Conservation (phyloP, 768 basidiomycete species). For the Rhodotorula sphaerocarpa region DNA sequence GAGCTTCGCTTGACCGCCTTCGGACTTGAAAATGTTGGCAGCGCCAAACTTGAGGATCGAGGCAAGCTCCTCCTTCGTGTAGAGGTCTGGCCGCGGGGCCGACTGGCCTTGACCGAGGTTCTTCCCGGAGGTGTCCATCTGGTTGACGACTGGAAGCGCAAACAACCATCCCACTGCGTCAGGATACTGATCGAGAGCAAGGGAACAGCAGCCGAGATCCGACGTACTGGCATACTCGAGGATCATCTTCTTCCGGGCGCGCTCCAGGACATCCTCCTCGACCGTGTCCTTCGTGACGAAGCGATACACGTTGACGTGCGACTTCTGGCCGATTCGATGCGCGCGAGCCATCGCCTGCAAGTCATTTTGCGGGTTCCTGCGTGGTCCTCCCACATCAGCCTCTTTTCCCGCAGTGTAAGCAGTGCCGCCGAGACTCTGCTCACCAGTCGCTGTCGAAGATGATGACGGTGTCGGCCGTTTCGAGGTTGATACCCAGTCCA, state of each 20-base stretch:
- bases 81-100: constrained; percentile 43
- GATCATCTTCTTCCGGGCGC: constrained; percentile 99
- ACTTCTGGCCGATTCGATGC: constrained; percentile 97
- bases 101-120: constrained; percentile 62
- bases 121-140: constrained; percentile 98
- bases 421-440: background rate
- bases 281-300: constrained; percentile 99
- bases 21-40: constrained; percentile 99
- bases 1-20: constrained; percentile 90
- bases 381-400: constrained; percentile 29
- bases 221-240: constrained; percentile 86
- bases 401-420: background rate
- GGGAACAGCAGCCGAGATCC: background rate
- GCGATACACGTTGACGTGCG: constrained; percentile 95
- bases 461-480: constrained; percentile 97
- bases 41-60: constrained; percentile 98
- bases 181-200: background rate
- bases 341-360: constrained; percentile 98
- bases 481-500: constrained; percentile 94
- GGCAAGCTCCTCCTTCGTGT: constrained; percentile 88
- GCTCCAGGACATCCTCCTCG: constrained; percentile 96
- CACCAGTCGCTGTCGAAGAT: constrained; percentile 79
- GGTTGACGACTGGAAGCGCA: constrained; percentile 77
- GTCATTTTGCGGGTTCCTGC: constrained; percentile 59
- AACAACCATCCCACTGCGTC: too few species aligned